phyloP scores from a whole-genome alignment of 176 grass and related monocot species.

The Alopecurus myosuroides region DNA sequence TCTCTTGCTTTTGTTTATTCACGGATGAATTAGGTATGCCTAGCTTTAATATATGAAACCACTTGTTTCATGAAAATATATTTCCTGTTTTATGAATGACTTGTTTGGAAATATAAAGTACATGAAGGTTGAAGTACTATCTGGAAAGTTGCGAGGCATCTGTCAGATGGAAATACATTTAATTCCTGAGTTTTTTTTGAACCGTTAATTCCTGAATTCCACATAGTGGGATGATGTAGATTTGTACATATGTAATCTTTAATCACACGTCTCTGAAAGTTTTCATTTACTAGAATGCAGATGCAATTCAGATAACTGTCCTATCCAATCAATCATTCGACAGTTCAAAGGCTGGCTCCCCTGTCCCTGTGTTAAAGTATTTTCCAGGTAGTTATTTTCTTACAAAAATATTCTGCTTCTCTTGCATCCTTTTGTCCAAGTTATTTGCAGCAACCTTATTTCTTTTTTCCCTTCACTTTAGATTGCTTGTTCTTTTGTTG shows the following conservation, averaged over 20 bases:
- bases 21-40: not conserved
- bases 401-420: not conserved
- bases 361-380: conserved; percentile 63
- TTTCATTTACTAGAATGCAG: conserved; percentile 78
- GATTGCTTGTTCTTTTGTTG: not conserved
- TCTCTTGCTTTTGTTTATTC: conserved; percentile 14
- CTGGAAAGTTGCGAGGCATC: not conserved
- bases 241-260: conserved; percentile 1
- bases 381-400: conserved; percentile 62
- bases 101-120: conserved; percentile 11
- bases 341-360: conserved; percentile 35
- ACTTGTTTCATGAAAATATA: not conserved
- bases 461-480: conserved; percentile 8
- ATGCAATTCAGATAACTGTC: conserved; percentile 66
- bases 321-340: conserved; percentile 61
- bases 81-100: not conserved
- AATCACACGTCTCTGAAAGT: conserved; percentile 23
- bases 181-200: not conserved
- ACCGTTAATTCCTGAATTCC: not conserved
- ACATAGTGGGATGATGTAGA: not conserved
- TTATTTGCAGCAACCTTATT: not conserved
- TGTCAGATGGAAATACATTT: not conserved
- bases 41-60: not conserved
- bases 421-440: not conserved
- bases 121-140: not conserved